These are phyloP conservation scores for Leishmania arabica DNA, from an alignment of 208 protist species.

Conservation along the genomic window DNA sequence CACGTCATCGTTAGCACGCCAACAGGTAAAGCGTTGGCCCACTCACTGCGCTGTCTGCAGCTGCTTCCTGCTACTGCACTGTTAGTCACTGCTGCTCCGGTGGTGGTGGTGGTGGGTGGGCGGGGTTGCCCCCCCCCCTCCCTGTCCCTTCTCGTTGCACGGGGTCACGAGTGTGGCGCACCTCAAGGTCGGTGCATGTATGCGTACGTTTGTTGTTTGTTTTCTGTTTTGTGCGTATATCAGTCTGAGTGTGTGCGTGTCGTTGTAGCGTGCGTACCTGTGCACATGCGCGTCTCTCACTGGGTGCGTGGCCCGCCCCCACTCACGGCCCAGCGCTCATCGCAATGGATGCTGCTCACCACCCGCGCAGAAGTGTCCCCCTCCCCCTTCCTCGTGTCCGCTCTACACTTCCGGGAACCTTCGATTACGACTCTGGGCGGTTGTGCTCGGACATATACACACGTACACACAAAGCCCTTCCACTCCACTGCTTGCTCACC, in stretches of 20 bases:
- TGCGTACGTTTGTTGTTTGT: background rate
- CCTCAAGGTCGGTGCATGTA: background rate
- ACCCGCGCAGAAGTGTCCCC: background rate
- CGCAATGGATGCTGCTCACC: background rate
- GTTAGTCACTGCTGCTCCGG: background rate
- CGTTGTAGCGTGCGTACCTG: background rate
- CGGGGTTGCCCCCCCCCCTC: background rate
- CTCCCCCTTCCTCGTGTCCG: background rate
- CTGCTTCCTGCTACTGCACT: background rate
- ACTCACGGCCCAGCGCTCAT: constrained; percentile 1
- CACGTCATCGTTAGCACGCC: background rate
- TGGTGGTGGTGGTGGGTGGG: background rate
- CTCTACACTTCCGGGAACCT: background rate
- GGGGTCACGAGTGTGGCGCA: background rate
- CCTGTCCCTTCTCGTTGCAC: background rate
- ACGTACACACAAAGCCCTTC: background rate
- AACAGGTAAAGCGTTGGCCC: background rate
- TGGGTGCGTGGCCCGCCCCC: background rate
- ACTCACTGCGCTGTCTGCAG: background rate
- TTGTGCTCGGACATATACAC: background rate
- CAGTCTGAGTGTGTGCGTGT: constrained; percentile 3
- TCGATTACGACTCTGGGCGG: background rate
- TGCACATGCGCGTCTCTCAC: background rate
- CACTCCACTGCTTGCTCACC: background rate
- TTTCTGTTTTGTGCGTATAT: constrained; percentile 4